Evolutionary conservation across 2,329 filamentous ascomycete genomes (phyloP).

Genomic region (Diaporthe citri): DNA sequence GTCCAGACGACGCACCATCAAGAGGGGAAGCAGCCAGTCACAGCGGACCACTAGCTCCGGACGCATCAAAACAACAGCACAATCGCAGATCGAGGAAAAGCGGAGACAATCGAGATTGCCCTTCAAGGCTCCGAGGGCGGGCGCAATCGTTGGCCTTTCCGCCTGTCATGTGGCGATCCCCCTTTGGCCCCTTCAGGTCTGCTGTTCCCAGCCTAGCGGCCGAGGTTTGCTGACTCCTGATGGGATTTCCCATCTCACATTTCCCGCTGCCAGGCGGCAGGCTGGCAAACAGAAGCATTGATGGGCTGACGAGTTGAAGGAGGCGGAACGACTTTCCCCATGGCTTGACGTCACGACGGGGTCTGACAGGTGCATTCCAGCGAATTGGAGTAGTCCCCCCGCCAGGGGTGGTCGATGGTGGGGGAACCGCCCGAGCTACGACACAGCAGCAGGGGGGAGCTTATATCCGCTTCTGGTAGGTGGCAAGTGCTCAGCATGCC

Average conservation of each 20-base stretch:
- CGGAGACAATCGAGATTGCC: conserved; percentile 29
- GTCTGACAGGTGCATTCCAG: conserved; percentile 4
- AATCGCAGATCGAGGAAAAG: conserved; percentile 14
- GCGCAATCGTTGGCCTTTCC: neutral
- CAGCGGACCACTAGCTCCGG: conserved; percentile 4
- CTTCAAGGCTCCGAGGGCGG: neutral
- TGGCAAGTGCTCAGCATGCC: neutral
- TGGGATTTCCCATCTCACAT: neutral
- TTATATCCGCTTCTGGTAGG: conserved; percentile 21
- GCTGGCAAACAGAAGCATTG: conserved; percentile 5
- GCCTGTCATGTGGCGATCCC: conserved; percentile 21
- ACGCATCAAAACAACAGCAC: neutral
- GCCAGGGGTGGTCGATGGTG: conserved; percentile 12
- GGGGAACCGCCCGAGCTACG: neutral
- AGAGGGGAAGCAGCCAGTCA: neutral
- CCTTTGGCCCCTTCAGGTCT: neutral
- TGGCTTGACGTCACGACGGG: conserved; percentile 11
- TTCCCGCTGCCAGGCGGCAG: neutral
- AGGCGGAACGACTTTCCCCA: neutral
- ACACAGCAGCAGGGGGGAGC: neutral
- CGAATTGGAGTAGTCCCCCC: neutral
- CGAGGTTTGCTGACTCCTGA: conserved; percentile 5
- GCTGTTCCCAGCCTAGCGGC: conserved; percentile 10
- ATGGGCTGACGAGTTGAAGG: conserved; percentile 16
- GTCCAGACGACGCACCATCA: neutral